phyloP scores from a whole-genome alignment of 768 basidiomycete genomes.

The Coprinopsis cinerea region DNA sequence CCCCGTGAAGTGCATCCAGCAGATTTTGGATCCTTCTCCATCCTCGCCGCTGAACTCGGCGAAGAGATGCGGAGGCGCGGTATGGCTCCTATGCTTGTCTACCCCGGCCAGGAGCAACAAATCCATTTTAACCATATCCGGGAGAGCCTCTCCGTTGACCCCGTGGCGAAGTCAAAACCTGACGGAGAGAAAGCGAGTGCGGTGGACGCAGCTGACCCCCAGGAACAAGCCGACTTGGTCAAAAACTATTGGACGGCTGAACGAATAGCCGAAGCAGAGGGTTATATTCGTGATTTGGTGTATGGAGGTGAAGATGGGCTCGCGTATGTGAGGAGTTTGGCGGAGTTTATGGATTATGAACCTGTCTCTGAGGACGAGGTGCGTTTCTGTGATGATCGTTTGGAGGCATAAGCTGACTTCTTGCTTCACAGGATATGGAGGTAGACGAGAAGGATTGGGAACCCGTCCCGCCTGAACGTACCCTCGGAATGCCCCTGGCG shows the following conservation, averaged over 20 bases:
- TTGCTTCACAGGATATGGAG: conserved; percentile 3
- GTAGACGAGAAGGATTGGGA: background rate
- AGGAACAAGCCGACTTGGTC: conserved; percentile 15
- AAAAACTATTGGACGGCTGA: conserved; percentile 44
- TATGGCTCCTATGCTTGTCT: conserved; percentile 14
- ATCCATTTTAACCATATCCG: conserved; percentile 27
- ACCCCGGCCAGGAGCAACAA: conserved; percentile 28
- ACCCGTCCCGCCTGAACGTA: conserved; percentile 12
- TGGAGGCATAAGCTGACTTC: background rate
- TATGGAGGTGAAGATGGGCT: conserved; percentile 75
- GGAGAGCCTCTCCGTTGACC: conserved; percentile 31
- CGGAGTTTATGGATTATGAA: conserved; percentile 56
- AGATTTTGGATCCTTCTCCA: conserved; percentile 61
- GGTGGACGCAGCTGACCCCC: conserved; percentile 11
- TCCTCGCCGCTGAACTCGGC: conserved; percentile 41
- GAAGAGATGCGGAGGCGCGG: conserved; percentile 36
- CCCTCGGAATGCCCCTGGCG: conserved; percentile 33
- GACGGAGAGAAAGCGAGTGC: conserved; percentile 13
- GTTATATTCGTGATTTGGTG: conserved; percentile 66
- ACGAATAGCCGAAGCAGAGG: conserved; percentile 50
- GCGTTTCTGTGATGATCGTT: conserved; percentile 9
- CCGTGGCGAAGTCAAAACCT: conserved; percentile 5
- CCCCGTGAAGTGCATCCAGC: conserved; percentile 47
- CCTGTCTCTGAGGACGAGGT: conserved; percentile 20
- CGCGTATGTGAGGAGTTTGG: conserved; percentile 72